Evolutionary conservation across 2,329 filamentous ascomycete genomes (phyloP).

Genomic region (Rugonectria rugulosa): DNA sequence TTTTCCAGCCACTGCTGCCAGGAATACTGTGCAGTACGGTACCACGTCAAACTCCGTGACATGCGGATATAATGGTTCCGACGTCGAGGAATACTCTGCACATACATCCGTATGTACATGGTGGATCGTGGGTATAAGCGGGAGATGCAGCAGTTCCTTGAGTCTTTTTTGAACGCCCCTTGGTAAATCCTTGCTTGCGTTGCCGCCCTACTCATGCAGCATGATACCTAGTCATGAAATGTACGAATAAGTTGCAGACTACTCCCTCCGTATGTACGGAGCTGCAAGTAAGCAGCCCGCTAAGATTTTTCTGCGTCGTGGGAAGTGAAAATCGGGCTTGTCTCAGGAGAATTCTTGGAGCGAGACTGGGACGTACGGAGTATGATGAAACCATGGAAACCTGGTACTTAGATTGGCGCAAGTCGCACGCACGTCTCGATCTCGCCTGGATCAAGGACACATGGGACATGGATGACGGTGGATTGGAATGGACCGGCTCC

Average conservation of each 20-base stretch:
- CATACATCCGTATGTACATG: no score
- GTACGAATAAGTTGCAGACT: background rate
- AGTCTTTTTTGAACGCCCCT: slow-evolving; percentile 1
- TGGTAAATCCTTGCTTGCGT: slow-evolving; percentile 1
- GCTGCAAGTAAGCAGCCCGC: background rate
- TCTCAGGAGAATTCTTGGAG: slow-evolving; percentile 5
- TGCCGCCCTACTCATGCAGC: background rate
- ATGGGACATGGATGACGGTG: slow-evolving; percentile 26
- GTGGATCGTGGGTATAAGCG: slow-evolving; percentile 7
- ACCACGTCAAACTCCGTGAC: slow-evolving; percentile 11
- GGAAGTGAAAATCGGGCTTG: slow-evolving; percentile 8
- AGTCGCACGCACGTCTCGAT: slow-evolving; percentile 33
- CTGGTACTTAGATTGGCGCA: slow-evolving; percentile 29
- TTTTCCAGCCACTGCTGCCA: slow-evolving; percentile 29
- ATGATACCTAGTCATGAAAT: background rate
- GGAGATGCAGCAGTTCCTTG: slow-evolving; percentile 1
- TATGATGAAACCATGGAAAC: slow-evolving; percentile 27
- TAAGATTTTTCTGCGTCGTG: background rate
- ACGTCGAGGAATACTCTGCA: slow-evolving; percentile 4
- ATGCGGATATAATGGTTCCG: slow-evolving; percentile 8
- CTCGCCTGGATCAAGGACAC: slow-evolving; percentile 34
- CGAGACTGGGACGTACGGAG: slow-evolving; percentile 10
- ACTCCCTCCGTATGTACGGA: background rate
- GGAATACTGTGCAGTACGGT: slow-evolving; percentile 11
- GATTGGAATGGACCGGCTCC: slow-evolving; percentile 14